Base-by-base conservation (phyloP, 805 yeast genomes). In the Blastobotrys muscicola region DNA sequence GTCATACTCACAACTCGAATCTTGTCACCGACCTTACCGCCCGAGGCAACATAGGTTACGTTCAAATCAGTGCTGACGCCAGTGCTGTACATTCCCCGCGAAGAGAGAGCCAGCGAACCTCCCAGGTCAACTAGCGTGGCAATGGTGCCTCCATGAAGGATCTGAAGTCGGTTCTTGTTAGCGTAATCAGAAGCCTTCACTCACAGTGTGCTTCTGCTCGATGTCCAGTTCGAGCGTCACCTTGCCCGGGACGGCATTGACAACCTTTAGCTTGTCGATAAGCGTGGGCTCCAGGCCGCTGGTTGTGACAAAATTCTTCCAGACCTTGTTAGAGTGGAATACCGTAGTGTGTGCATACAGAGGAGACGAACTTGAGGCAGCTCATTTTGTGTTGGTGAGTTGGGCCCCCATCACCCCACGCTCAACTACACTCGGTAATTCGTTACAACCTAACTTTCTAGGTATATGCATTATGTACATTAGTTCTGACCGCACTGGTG, bases 11-110 rank as follows among this genome's bases (percentile, higher is more conserved):
- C 45, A 26, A 38, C 38, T 15, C 13, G 32, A 32, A 43, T 30
- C 16, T 48, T 12, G 36, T 40, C 41, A 23, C 47, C 64, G 8
- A 57, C 50, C 46, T 51, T 56, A 20, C 72, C 72, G 0, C 69
- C 70, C 4, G 67, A 47, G 8, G 64, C 41, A 26, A 68, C 45
- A 44, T 60, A 68, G 3, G 71, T 64, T 10, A 65, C 61, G 33
- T 62, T 58, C 41, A 68, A 48, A 43, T 68, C 72, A 1, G 69
- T 69, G 13, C 69, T 57, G 29, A 68, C 72, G 4, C 72, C 72
- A 1, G 73, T 69, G 47, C 58, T 47, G 42, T 55, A 68, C 54
- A 66, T 41, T 7, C 73, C 73, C 12, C 61, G 51, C 14, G 69
- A 60, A 1, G 71, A 61, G 7, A 67, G 51, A 1, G 72, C 72